Evolutionary conservation across 139 green algal genomes (phyloP), one percentile per base, ranked within the genome.

Genomic region (Mesotaenium endlicherianum): DNA sequence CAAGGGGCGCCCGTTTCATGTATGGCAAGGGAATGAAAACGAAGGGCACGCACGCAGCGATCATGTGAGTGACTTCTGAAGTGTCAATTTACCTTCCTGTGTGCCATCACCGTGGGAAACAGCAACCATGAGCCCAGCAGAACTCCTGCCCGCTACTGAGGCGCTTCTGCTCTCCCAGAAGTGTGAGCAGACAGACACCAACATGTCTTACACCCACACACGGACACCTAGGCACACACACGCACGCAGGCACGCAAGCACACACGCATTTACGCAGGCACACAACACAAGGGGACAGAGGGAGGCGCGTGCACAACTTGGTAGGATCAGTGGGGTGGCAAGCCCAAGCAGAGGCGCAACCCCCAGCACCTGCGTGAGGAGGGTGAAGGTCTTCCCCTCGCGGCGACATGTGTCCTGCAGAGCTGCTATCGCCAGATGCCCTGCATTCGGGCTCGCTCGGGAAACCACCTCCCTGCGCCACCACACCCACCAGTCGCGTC

Each of bases 331-430:
- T 47, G 11, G 14, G 14, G 64, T 40, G 14, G 8, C 64, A 11
- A 47, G 14, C 36, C 14, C 36, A 42, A 17, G 31, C 14, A 40
- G 11, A 17, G 11, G 64, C 14, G 11, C 11, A 41, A 14, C 8
- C 14, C 11, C 31, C 34, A 40, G 3, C n/a, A 84, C 77, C 77
- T 84, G 77, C 0, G 88, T 92, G 26, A 91, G 59, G 0, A 91
- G 88, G 0, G 84, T 90, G 38, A 91, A 71, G 11, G 30, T 14
- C 30, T 79, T 91, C 16, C 88, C 75, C 45, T 84, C 14, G 42
- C 3, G n/a, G 41, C 72, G 3, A 41, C 89, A 86, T 1, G 40
- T 72, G 0, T 57, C 41, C 70, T 91, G 60, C 4, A 91, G 55
- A 14, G 47, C 57, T 2, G 84, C 88, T 34, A 91, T 34, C 2